Evolutionary conservation across 331 rosid genomes (phyloP), one percentile per base, ranked within the genome.

Genomic region (Quercus tomentella): DNA sequence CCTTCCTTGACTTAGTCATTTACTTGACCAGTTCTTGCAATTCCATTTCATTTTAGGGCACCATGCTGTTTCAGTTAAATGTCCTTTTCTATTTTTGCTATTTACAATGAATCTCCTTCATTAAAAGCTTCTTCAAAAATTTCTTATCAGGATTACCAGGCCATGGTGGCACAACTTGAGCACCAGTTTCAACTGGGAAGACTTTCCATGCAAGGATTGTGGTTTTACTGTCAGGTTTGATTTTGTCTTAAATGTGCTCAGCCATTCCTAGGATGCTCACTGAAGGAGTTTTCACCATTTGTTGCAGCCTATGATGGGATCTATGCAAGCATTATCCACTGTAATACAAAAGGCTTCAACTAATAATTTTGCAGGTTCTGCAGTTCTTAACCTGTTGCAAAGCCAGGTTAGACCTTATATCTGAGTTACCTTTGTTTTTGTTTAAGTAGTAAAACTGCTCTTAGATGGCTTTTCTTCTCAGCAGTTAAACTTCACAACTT

Each of bases 151-250:
- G 99, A 95, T 89, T 95, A 95, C 87, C 96, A 91, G 84, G 93
- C 97, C 80, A 87, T 95, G 97, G 97, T 95, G 85, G 97, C 99
- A 63, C 99, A 95, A 76, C 94, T 95, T n/a, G 99, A 95, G 82
- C 99, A 95, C 85, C 99, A 95, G 80, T 95, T 95, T 81, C 94
- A 91, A 62, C 93, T 93, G 18, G 91, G 97, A 80, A 95, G 96
- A 83, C 97, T 95, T 75, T 93, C 99, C 72, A 89, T 93, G 71
- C 99, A 95, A 84, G 99, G 99, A 79, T 87, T 95, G 90, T 95
- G 99, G 99, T 93, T 93, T 87, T 95, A 93, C 81, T 95, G 99
- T 82, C 99, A 94, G 94, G 98, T 92, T 43, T 75, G 75, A 86
- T 74, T 80, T 79, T 77, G 73, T 80, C 73, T 74, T 25, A 73